A percentile compares a stretch with the other conserved stretches of the same genome.
Conservation (phyloP, 78 protist species). For the Bodo saltans region DNA sequence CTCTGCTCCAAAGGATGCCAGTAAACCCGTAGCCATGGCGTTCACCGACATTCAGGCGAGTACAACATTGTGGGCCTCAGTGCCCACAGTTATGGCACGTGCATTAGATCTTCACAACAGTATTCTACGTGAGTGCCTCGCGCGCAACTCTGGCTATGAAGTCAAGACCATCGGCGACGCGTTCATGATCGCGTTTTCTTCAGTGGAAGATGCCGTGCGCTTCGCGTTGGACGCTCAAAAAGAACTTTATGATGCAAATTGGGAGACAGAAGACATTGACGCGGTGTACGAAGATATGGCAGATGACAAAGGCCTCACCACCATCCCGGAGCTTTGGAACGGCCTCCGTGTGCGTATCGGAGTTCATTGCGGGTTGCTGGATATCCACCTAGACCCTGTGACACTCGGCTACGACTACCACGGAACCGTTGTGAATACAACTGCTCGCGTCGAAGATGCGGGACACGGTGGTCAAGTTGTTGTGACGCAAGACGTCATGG, state of each 20-base stretch:
- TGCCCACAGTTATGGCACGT: neutral
- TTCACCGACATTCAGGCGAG: slow-evolving; percentile 33
- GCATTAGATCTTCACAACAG: slow-evolving; percentile 20
- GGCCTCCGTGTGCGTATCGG: slow-evolving; percentile 40
- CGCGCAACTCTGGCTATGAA: slow-evolving; percentile 7
- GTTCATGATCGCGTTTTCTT: slow-evolving; percentile 33
- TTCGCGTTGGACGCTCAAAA: slow-evolving; percentile 20
- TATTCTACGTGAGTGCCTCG: slow-evolving; percentile 6
- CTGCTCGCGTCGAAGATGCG: slow-evolving; percentile 26
- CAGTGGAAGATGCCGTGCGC: neutral
- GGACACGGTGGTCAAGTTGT: neutral
- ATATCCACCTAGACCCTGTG: slow-evolving; percentile 4
- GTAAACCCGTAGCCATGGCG: slow-evolving; percentile 33
- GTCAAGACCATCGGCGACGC: slow-evolving; percentile 45
- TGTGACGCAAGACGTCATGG: neutral
- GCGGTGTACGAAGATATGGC: neutral
- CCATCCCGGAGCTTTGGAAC: slow-evolving; percentile 5
- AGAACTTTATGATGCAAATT: slow-evolving; percentile 8
- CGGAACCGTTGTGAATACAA: slow-evolving; percentile 22
- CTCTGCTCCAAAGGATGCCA: no score
- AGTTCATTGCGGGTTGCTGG: neutral
- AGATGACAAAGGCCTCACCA: neutral
- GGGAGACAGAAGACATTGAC: slow-evolving; percentile 26
- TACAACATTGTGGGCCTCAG: slow-evolving; percentile 10
- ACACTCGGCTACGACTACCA: slow-evolving; percentile 22